Percentiles rank a stretch among this genome's conserved stretches.
These are phyloP conservation scores for Macrophomina tecta DNA, from an alignment of 2,329 filamentous ascomycete species.

Conservation along the genomic window DNA sequence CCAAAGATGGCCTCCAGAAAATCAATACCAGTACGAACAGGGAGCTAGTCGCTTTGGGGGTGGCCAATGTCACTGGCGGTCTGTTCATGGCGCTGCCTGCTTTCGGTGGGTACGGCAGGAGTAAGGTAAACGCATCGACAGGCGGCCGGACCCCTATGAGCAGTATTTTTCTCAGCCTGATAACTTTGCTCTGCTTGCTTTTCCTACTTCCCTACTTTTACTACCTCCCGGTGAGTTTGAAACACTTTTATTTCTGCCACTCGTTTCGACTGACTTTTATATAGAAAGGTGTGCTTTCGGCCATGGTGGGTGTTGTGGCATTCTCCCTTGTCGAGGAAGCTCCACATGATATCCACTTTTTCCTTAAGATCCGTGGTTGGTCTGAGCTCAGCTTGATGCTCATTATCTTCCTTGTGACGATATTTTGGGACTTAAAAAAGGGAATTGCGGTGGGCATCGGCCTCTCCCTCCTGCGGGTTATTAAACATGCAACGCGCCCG, in stretches of 20 bases:
- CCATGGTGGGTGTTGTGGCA: slow-evolving; percentile 95
- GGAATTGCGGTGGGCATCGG: slow-evolving; percentile 95
- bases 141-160: slow-evolving; percentile 94
- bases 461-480: slow-evolving; percentile 85
- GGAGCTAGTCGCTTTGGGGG: slow-evolving; percentile 88
- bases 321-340: slow-evolving; percentile 95
- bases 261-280: slow-evolving; percentile 12
- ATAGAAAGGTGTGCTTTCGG: slow-evolving; percentile 88
- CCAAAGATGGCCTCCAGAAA: slow-evolving; percentile 67
- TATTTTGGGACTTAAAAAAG: slow-evolving; percentile 92
- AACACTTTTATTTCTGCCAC: background rate
- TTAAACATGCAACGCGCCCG: slow-evolving; percentile 87
- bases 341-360: slow-evolving; percentile 90
- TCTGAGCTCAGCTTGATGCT: slow-evolving; percentile 85
- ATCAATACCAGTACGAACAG: slow-evolving; percentile 89
- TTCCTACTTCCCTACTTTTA: slow-evolving; percentile 91
- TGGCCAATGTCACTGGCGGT: slow-evolving; percentile 88
- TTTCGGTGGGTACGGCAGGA: slow-evolving; percentile 94
- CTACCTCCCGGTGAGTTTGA: slow-evolving; percentile 80
- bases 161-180: slow-evolving; percentile 81
- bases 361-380: slow-evolving; percentile 83
- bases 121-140: slow-evolving; percentile 92
- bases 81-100: slow-evolving; percentile 92
- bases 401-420: slow-evolving; percentile 87
- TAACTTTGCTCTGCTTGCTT: slow-evolving; percentile 80